Percentiles rank a stretch among this genome's conserved stretches.
These are phyloP conservation scores for Medicago ruthenica DNA, from an alignment of 306 rosid species.

Conservation along the genomic window DNA sequence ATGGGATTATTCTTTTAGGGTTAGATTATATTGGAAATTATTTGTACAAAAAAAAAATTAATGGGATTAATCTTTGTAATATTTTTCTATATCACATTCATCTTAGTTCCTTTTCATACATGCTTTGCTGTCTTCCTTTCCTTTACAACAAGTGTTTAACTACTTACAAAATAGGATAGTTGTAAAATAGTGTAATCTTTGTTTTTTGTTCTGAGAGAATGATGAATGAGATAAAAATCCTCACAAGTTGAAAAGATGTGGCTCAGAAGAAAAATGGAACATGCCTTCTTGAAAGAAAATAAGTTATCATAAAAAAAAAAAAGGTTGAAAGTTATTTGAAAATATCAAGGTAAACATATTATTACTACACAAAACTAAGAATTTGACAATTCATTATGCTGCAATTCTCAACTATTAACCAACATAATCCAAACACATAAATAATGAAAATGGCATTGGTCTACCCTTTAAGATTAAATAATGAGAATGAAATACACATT, in stretches of 20 bases:
- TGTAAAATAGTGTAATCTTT: not conserved
- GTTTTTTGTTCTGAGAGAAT: not conserved
- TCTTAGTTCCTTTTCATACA: not conserved
- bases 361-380: not conserved
- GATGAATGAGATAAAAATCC: conserved; percentile 1
- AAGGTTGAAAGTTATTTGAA: too few relatives aligned
- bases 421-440: not conserved
- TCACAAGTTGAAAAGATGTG: not conserved
- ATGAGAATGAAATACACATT: not conserved
- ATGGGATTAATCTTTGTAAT: too few relatives aligned
- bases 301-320: too few relatives aligned
- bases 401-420: not conserved
- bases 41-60: too few relatives aligned
- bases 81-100: not conserved
- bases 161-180: not conserved
- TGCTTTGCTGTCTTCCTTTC: not conserved
- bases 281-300: not conserved
- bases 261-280: not conserved
- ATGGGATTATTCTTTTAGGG: too few relatives aligned
- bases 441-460: not conserved
- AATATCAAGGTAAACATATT: not conserved
- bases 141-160: conserved; percentile 9
- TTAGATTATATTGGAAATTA: too few relatives aligned
- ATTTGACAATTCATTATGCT: not conserved
- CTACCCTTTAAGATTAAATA: too few relatives aligned